Evolutionary conservation across 345 rosid species (phyloP), one percentile per base, ranked within the genome.

Genomic region (Rhizophora apiculata): DNA sequence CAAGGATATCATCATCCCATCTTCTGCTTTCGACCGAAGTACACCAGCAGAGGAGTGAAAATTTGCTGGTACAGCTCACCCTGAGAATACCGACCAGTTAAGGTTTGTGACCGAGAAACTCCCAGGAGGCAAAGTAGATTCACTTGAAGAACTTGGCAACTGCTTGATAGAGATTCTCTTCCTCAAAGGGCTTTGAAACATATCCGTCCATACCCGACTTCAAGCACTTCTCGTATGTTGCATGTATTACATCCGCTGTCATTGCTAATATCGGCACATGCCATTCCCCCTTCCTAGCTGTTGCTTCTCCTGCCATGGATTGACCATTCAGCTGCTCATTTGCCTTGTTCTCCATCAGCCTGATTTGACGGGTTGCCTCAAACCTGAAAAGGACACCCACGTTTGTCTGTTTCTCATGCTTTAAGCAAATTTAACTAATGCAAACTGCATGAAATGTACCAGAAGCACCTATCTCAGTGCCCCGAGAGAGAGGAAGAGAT

Each of bases 241-340:
- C 96, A 6, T 95, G 96, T 68, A 95, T 92, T 76, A 95, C 96
- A 65, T 95, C 99, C 0, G 99, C 99, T 1, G 99, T 95, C 97
- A 95, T 95, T 39, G 99, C 99, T 67, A 95, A 70, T 74, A 92
- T 87, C 15, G 99, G 99, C 59, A 90, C 22, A 74, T 92, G 98
- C 94, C 89, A 82, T 56, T 81, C 79, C 0, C 67, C 57, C 24
- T 55, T 72, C 36, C 65, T 30, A 8, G 21, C 64, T 0, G 71
- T 37, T 27, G 69, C 81, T 70, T 75, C 80, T n/a, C 58, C 75
- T 3, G 24, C 60, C 39, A 13, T 48, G 2, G 71, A 71, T 77
- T 63, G 73, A 19, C 73, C 81, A 0, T 79, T 84, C 22, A 72
- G 70, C 72, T 75, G 82, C 72, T 88, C 86, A 21, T 88, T 89